Evolutionary conservation across 148 eudicot species (phyloP).

Genomic region (Mesembryanthemum crystallinum): DNA sequence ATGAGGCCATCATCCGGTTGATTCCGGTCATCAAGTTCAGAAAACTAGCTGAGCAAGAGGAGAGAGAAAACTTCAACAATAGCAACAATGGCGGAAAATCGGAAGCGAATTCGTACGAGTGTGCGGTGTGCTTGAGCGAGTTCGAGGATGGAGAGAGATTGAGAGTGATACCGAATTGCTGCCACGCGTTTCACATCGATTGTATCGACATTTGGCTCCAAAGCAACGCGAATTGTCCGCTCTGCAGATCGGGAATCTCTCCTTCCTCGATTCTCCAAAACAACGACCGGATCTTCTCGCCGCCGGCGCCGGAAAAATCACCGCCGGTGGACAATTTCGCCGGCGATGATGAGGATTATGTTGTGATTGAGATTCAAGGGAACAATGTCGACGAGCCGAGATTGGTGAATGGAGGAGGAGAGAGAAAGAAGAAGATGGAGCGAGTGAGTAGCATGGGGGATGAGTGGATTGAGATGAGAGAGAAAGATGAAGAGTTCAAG

Average conservation of each 20-base stretch:
- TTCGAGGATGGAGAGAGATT: slow-evolving; percentile 68
- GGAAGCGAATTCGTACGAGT: slow-evolving; percentile 35
- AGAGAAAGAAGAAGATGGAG: slow-evolving; percentile 22
- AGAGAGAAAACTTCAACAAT: background rate
- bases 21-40: slow-evolving; percentile 62
- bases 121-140: slow-evolving; percentile 77
- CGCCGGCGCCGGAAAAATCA: background rate
- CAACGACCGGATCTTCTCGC: slow-evolving; percentile 7
- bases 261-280: slow-evolving; percentile 19
- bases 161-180: slow-evolving; percentile 68
- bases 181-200: slow-evolving; percentile 80
- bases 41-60: slow-evolving; percentile 17
- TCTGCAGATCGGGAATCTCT: slow-evolving; percentile 71
- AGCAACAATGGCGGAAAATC: background rate
- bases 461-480: slow-evolving; percentile 61
- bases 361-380: slow-evolving; percentile 66
- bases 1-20: slow-evolving; percentile 62
- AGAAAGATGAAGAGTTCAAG: slow-evolving; percentile 41
- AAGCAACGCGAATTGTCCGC: slow-evolving; percentile 72
- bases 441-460: slow-evolving; percentile 65
- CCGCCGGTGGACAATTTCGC: slow-evolving; percentile 18
- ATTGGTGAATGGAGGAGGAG: slow-evolving; percentile 8
- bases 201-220: slow-evolving; percentile 95
- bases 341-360: slow-evolving; percentile 55
- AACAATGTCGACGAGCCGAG: slow-evolving; percentile 29